A percentile compares a stretch with the other conserved stretches of the same genome.
phyloP scores from a whole-genome alignment of 2,329 filamentous ascomycete genomes.

The Eutypa lata region DNA sequence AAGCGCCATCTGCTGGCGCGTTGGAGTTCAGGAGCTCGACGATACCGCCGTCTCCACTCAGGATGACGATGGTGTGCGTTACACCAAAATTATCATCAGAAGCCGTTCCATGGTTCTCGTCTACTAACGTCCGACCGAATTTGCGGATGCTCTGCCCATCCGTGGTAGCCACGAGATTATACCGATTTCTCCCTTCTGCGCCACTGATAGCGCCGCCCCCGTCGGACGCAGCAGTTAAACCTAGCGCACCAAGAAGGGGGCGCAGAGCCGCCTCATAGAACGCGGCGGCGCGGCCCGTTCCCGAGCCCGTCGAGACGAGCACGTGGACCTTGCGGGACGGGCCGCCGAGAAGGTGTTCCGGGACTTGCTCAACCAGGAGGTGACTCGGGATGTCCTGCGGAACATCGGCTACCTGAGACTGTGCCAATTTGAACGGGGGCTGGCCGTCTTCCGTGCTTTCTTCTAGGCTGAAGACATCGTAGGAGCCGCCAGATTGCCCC shows the following conservation, averaged over 20 bases:
- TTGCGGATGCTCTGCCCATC: slow-evolving; percentile 62
- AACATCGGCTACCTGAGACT: slow-evolving; percentile 30
- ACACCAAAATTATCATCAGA: slow-evolving; percentile 7
- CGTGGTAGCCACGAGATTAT: slow-evolving; percentile 59
- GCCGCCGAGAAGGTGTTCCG: slow-evolving; percentile 30
- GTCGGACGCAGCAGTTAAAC: slow-evolving; percentile 26
- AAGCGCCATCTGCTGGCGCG: slow-evolving; percentile 7
- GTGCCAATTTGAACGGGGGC: slow-evolving; percentile 21
- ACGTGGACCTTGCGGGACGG: slow-evolving; percentile 49
- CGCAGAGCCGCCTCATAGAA: slow-evolving; percentile 56
- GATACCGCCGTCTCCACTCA: slow-evolving; percentile 86
- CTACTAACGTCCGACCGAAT: slow-evolving; percentile 43
- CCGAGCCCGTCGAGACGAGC: slow-evolving; percentile 65
- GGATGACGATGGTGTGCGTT: slow-evolving; percentile 65
- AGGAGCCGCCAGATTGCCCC: slow-evolving; percentile 8
- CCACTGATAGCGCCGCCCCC: slow-evolving; percentile 2
- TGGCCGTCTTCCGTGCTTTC: slow-evolving; percentile 28
- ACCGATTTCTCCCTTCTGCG: slow-evolving; percentile 24
- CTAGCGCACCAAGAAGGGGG: slow-evolving; percentile 50
- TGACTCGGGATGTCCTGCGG: slow-evolving; percentile 34
- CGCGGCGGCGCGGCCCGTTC: slow-evolving; percentile 51
- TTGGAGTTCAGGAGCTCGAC: slow-evolving; percentile 72
- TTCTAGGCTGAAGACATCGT: slow-evolving; percentile 37
- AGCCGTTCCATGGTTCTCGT: no score
- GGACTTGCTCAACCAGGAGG: slow-evolving; percentile 35